A percentile compares a stretch with the other conserved stretches of the same genome.
phyloP scores from a whole-genome alignment of 73 alveolate genomes.

The Paramecium bursaria region DNA sequence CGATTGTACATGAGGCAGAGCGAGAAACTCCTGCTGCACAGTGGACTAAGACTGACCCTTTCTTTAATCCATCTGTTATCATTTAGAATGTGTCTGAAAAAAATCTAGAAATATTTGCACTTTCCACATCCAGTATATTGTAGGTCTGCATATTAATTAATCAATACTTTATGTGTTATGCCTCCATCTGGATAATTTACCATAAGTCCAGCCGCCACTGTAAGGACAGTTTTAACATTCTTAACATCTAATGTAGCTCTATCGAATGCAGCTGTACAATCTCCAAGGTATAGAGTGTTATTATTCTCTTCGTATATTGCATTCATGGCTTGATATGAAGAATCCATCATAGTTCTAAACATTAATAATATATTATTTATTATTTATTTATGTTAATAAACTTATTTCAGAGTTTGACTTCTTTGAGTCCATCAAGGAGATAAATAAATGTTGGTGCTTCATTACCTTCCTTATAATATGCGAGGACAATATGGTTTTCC shows the following conservation, averaged over 20 bases:
- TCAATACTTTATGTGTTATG: slow-evolving; percentile 22
- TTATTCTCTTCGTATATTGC: slow-evolving; percentile 44
- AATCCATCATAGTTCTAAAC: slow-evolving; percentile 50
- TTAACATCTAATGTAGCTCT: slow-evolving; percentile 37
- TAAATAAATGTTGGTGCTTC: slow-evolving; percentile 86
- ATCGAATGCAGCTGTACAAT: slow-evolving; percentile 73
- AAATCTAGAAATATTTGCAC: slow-evolving; percentile 49
- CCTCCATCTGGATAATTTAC: slow-evolving; percentile 32
- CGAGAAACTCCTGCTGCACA: slow-evolving; percentile 95
- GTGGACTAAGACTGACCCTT: slow-evolving; percentile 88
- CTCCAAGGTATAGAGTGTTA: slow-evolving; percentile 66
- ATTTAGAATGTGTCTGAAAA: slow-evolving; percentile 33
- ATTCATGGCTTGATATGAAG: slow-evolving; percentile 48
- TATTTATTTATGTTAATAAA: too few relatives aligned
- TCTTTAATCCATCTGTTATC: slow-evolving; percentile 70
- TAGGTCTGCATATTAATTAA: slow-evolving; percentile 9
- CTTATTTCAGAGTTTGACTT: slow-evolving; percentile 81
- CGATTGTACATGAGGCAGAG: slow-evolving; percentile 89
- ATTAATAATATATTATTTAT: slow-evolving; percentile 23
- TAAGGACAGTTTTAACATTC: slow-evolving; percentile 57
- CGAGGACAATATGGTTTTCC: slow-evolving; percentile 85
- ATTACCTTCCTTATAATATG: slow-evolving; percentile 86
- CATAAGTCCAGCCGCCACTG: slow-evolving; percentile 60
- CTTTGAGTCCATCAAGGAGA: slow-evolving; percentile 90
- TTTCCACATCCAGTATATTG: slow-evolving; percentile 52